Evolutionary conservation across 2,329 filamentous ascomycete species (phyloP), one percentile per base, ranked within the genome.

Genomic region (Seiridium cupressi): DNA sequence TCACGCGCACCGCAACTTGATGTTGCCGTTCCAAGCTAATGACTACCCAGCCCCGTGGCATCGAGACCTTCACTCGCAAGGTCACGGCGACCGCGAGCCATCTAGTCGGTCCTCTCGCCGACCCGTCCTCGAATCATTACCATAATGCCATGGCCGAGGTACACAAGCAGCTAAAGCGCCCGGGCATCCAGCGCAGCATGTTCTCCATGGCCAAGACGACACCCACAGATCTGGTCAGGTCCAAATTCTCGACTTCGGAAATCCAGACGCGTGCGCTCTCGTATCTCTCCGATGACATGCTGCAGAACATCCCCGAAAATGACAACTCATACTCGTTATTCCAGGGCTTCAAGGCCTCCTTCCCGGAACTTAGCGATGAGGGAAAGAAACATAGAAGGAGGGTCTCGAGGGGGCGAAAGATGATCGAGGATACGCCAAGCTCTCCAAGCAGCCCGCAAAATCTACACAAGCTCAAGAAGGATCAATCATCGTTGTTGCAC

Each of bases 1-100:
- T 57, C 61, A 36, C 40, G 40, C 44, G 55, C 60, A 44, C 55
- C 57, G 55, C 44, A 53, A 38, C 59, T 49, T 44, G 49, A 31
- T 46, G 51, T 44, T 32, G 40, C 35, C 9, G 34, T 34, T 38
- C 36, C 6, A 47, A 31, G 53, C 59, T 61, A 61, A 61, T 59
- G 51, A 13, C 46, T 35, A 51, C 61, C 51, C 56, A 97, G 93
- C 88, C 92, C 59, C 90, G 92, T 69, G 91, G 95, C 65, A 81
- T 98, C 68, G 93, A 97, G 78, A 91, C 92, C 59, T 97, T 99
- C 76, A 88, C 93, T 66, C 89, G 94, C 72, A 99, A 97, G 78
- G 93, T 98, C 64, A 95, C 93, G 36, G 92, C 92, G 35, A 98
- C 95, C 26, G 95, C 95, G 60, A 91, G 88, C 70, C 93, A 96